Base-by-base conservation (phyloP, 1,139 yeast genomes). In the Taphrina wiesneri region DNA sequence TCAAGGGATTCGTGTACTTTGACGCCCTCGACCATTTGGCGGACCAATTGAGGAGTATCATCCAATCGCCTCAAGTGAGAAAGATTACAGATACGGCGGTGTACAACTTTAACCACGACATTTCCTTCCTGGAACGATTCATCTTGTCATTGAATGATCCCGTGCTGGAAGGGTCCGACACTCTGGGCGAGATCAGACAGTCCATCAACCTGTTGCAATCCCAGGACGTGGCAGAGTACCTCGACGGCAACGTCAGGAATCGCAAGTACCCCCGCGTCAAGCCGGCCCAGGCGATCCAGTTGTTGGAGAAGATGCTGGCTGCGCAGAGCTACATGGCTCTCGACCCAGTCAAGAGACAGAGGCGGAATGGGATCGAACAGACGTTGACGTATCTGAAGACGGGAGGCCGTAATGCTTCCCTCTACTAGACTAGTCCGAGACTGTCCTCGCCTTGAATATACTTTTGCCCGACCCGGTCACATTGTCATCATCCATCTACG, bases 11-110 rank as follows among this genome's bases (percentile, higher is more conserved):
- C 70, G 85, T 96, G 36, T 83, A 92, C 70, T 86, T 91, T 72
- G 84, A 96, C 74, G 91, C 93, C 45, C 90, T 90, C 75, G 98
- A 92, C 77, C 87, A 88, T 70, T 82, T 93, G 68, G 86, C 96
- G 0, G 84, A 86, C 53, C 85, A 87, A 69, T 84, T 93, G 74
- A 51, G 56, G 69, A 81, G 81, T 62, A 80, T 86, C 19, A 80
- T 92, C 69, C 79, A 85, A 59, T 85, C 85, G 2, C 77, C 83
- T 4, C 43, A 77, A 74, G 34, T 63, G n/a, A 63, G 74, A 70
- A 34, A 72, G 70, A 75, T 80, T 13, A 79, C 73, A 77, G 64
- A 78, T 84, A 0, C 77, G 63, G 83, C 88, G 9, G 78, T 87
- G 0, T 73, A 77, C 39, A 87, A 87, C 73, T 87, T 88, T 73